These are phyloP conservation scores for Gigaspora rosea DNA, from an alignment of 192 early-diverging fungal genomes.

Conservation along the genomic window DNA sequence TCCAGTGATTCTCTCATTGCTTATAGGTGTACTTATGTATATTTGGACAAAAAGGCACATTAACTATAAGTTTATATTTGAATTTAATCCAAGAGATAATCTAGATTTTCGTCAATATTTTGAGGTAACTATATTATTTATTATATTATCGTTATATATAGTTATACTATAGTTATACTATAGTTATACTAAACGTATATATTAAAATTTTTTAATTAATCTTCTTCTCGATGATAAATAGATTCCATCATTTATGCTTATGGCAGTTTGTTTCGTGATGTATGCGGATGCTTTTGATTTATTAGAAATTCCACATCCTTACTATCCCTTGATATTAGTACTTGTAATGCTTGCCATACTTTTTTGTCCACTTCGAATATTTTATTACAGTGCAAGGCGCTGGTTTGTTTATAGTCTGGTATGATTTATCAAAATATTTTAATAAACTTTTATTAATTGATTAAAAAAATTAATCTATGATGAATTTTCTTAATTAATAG, in stretches of 20 bases:
- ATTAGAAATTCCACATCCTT: not conserved
- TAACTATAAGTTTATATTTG: conserved; percentile 85
- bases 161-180: too few relatives aligned
- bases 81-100: conserved; percentile 74
- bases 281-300: conserved; percentile 35
- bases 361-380: conserved; percentile 44
- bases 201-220: too few relatives aligned
- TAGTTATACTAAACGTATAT: too few relatives aligned
- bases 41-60: conserved; percentile 65
- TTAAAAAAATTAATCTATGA: too few relatives aligned
- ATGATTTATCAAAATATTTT: conserved; percentile 11
- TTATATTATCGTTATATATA: not conserved
- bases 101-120: conserved; percentile 67
- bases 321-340: conserved; percentile 33
- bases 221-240: conserved; percentile 4
- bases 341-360: conserved; percentile 35
- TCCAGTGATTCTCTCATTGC: conserved; percentile 59
- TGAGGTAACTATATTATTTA: conserved; percentile 50
- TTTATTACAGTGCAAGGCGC: conserved; percentile 42
- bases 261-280: conserved; percentile 32
- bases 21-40: conserved; percentile 66
- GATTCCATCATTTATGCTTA: conserved; percentile 39
- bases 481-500: conserved; percentile 25
- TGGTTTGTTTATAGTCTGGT: conserved; percentile 46
- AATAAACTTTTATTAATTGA: not conserved